Conservation (phyloP, 1,284 basidiomycete species). For the Tetrapyrgos nigripes region DNA sequence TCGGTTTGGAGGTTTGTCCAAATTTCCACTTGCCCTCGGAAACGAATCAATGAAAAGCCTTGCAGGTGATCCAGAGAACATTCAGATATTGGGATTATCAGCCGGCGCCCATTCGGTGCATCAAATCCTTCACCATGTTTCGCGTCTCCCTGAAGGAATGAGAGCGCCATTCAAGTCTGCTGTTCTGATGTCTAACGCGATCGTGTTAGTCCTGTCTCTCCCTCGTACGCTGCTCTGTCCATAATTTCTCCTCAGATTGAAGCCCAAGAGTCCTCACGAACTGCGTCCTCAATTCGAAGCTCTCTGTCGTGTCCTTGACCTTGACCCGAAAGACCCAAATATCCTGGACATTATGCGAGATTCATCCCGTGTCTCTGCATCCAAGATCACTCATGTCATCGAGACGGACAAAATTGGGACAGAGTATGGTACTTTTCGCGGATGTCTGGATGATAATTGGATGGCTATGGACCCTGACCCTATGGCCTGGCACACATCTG, state of each 20-base stretch:
- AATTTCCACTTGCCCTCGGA: not conserved
- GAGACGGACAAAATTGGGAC: slow-evolving; percentile 58
- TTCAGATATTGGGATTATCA: slow-evolving; percentile 72
- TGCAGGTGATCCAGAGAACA: slow-evolving; percentile 59
- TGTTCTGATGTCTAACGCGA: slow-evolving; percentile 74
- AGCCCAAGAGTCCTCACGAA: slow-evolving; percentile 64
- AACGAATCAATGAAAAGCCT: not conserved
- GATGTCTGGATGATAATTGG: slow-evolving; percentile 64
- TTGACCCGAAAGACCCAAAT: slow-evolving; percentile 58
- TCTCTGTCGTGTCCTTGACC: slow-evolving; percentile 57
- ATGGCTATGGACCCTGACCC: slow-evolving; percentile 55
- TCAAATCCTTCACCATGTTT: slow-evolving; percentile 74
- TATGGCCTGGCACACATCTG: slow-evolving; percentile 74
- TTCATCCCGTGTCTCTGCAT: slow-evolving; percentile 51
- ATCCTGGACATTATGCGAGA: slow-evolving; percentile 59
- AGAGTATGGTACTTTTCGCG: slow-evolving; percentile 71
- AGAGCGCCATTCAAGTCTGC: slow-evolving; percentile 71
- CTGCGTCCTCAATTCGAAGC: slow-evolving; percentile 67
- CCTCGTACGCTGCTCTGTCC: not conserved
- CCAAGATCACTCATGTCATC: slow-evolving; percentile 59
- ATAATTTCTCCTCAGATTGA: slow-evolving; percentile 32
- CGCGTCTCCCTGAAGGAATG: slow-evolving; percentile 61
- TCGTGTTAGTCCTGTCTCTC: slow-evolving; percentile 51
- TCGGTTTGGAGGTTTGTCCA: slow-evolving; percentile 59
- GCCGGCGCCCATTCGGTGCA: slow-evolving; percentile 81